Evolutionary conservation across 139 green algal species (phyloP), one percentile per base, ranked within the genome.

Genomic region (Coelastrella sp.): DNA sequence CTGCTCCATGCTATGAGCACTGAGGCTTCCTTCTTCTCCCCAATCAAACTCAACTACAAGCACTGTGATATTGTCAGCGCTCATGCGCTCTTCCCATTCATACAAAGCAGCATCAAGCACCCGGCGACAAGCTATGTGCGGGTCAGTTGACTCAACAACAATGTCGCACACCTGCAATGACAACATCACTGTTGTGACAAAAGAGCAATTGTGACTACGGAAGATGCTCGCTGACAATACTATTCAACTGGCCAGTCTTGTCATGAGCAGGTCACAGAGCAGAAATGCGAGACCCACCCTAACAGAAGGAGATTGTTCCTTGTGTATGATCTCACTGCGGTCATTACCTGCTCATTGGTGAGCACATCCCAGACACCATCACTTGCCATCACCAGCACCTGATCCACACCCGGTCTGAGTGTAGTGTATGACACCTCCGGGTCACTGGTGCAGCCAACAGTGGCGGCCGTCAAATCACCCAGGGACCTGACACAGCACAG

Each of bases 351-450:
- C 40, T 89, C 85, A 57, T 93, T 91, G 23, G 32, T 87, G 21
- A 93, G 86, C 68, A 93, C 90, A 63, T 93, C 90, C 90, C 90
- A 93, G 7, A 93, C 83, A 17, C 90, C 90, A 51, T 93, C 90
- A 5, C 45, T 83, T 32, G 90, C 90, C n/a, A 93, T 87, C 13
- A 92, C 74, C 59, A 93, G 67, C 62, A 85, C 88, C 48, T 78
- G 68, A 57, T 93, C 87, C 21, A 87, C 45, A 35, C 53, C 45
- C 4, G 82, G 85, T 32, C 83, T 37, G 30, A 93, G 85, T 5
- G 85, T 88, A 21, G 82, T 79, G 73, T 85, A 89, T 6, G 88
- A 82, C 34, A 93, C 66, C 76, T 93, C 90, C 2, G 90, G 90
- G 63, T 87, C 81, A 3, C 83, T 78, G n/a, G 88, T 91, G 86